Base-by-base conservation (phyloP, 2,329 filamentous ascomycete species). In the Leptosphaerulina australis region DNA sequence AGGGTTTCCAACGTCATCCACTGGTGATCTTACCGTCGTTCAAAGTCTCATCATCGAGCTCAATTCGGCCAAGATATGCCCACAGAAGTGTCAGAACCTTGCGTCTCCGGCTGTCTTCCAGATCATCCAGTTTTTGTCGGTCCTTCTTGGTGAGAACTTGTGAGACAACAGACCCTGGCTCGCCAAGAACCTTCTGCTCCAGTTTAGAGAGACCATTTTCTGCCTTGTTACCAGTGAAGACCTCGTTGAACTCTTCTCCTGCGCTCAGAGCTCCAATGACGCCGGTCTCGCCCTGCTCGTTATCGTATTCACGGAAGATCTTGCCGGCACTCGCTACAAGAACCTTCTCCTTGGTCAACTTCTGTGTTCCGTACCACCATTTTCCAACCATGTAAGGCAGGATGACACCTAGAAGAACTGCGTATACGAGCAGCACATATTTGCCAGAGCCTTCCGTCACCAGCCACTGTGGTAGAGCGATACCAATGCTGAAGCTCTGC, bases 321-420 rank as follows among this genome's bases (percentile, higher is more conserved):
- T 91, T 92, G 73, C 95, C 95, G 62, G 95, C 92, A 74, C 90
- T 97, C 70, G 94, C 90, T 70, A 97, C 88, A 46, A 96, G 81
- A 20, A 97, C 88, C 62, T 90, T 91, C 74, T 99, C 95, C 77
- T 93, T 95, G 28, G 94, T 97, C 74, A 90, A 85, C 64, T 87
- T 85, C 74, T 96, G 93, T 25, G 91, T 95, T 53, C 95, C 94
- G 71, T 99, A 99, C 94, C 94, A 99, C 94, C 94, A 99, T 51
- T 88, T 91, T 37, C 94, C 94, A 47, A 99, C 93, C 37, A 94
- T 80, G 72, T 95, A 99, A 2, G 94, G 94, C 43, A 99, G 80
- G 53, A 97, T 78, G 55, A 97, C 90, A 46, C 93, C 94, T 41
- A 99, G 85, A 29, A 97, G 82, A 25, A 88, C 75, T 28, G 91